Base-by-base conservation (phyloP, 768 basidiomycete genomes). In the Mrakia blollopis region DNA sequence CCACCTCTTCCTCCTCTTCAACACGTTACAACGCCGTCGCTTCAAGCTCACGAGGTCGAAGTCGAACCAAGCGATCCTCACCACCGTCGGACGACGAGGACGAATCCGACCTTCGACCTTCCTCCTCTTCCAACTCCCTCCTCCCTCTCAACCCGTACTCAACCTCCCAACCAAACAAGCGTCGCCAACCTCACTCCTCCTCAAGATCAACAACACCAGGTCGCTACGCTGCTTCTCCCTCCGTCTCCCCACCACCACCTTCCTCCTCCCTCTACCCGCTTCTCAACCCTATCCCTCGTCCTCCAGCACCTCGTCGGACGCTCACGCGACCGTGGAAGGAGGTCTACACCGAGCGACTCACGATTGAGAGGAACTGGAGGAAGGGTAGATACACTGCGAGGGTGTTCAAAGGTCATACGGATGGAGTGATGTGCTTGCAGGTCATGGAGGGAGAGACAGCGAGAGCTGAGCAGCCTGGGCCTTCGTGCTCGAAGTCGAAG, bases 381-480 rank as follows among this genome's bases (percentile, higher is more conserved):
- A 90, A 93, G 63, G 96, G 96, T 14, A 89, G 93, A 44, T 96
- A 90, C 84, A 90, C 87, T 8, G 91, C 91, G 52, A 91, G 91
- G 67, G 92, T 90, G 0, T 86, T 98, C 74, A 90, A 91, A 80
- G 97, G 97, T 9, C 97, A 99, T 84, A 91, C 92, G 10, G 93
- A 98, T 81, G 93, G 94, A 78, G 89, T 99, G 81, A 95, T 98
- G 92, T 98, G 96, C 83, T 88, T 99, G 6, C 97, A 99, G 67
- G 73, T 74, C 52, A 44, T 78, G 39, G 72, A 73, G 47, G 70
- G 76, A 23, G 76, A 77, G 57, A 35, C 57, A 35, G 65, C 44
- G 28, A 77, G 57, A 68, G 65, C 65, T 7, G 65, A 68, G n/a
- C n/a, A 18, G 50, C 32, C 57, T 44, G 41, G 28, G 39, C 30